A percentile compares a stretch with the other conserved stretches of the same genome.
phyloP scores from a whole-genome alignment of 352 stramenopile genomes.

The Pythium vanterpoolii region DNA sequence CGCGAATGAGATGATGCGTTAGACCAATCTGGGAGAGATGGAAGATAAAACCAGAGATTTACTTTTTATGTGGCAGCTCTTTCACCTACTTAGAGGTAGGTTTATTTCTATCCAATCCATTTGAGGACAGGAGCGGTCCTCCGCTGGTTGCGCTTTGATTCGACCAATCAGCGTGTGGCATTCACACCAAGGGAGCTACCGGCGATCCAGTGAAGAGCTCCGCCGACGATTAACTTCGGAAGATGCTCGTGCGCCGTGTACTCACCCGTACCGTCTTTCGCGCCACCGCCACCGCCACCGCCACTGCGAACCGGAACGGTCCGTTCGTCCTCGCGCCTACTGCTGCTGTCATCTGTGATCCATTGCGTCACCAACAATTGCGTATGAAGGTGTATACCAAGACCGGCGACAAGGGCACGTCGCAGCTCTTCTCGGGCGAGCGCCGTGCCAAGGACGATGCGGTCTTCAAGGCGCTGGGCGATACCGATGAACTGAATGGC shows the following conservation, averaged over 20 bases:
- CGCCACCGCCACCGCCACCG: not conserved
- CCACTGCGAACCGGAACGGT: not conserved
- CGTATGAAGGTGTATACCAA: constrained; percentile 91
- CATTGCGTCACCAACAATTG: constrained; percentile 11
- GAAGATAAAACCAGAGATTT: too few species aligned
- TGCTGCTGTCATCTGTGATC: not conserved
- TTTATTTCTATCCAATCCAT: constrained; percentile 7
- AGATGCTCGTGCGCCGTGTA: constrained; percentile 11
- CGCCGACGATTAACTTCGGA: not conserved
- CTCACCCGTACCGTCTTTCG: too few species aligned
- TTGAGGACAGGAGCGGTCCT: not conserved
- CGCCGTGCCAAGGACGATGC: constrained; percentile 80
- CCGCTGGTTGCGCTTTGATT: too few species aligned
- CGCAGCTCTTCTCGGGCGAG: constrained; percentile 90
- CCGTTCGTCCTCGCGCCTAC: not conserved
- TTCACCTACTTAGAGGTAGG: not conserved
- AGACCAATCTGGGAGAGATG: too few species aligned
- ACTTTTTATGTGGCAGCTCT: too few species aligned
- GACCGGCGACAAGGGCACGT: constrained; percentile 91
- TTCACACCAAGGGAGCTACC: not conserved
- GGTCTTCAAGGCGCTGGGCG: constrained; percentile 88
- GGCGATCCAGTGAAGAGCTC: not conserved
- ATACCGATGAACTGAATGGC: constrained; percentile 91
- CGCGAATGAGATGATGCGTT: too few species aligned
- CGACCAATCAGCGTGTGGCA: too few species aligned